These are phyloP conservation scores for Melaleuca quinquenervia DNA, from an alignment of 345 rosid species.

Conservation along the genomic window DNA sequence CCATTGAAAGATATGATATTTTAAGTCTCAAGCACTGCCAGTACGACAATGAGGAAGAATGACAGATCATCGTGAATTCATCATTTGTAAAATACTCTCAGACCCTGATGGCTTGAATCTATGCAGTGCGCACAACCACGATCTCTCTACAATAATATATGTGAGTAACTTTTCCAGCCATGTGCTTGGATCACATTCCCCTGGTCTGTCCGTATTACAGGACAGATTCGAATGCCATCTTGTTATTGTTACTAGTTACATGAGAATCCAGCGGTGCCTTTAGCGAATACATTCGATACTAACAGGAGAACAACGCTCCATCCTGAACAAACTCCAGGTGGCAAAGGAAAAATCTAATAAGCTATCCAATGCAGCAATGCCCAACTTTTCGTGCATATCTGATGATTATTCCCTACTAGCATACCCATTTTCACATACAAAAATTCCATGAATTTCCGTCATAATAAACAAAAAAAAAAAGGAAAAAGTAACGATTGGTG, in stretches of 20 bases:
- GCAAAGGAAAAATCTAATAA: not conserved
- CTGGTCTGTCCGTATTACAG: not conserved
- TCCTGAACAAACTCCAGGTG: not conserved
- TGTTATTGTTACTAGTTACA: not conserved
- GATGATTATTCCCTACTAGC: not conserved
- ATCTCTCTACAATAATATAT: not conserved
- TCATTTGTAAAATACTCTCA: not conserved
- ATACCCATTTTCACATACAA: not conserved
- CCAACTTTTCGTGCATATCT: not conserved
- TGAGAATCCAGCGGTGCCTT: not conserved
- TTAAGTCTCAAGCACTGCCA: not conserved
- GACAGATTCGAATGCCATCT: not conserved
- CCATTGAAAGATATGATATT: not conserved
- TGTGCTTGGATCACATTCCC: not conserved
- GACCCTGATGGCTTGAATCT: not conserved
- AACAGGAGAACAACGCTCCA: not conserved
- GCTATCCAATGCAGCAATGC: not conserved
- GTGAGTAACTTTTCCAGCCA: not conserved
- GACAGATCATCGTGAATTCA: not conserved
- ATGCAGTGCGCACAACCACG: not conserved
- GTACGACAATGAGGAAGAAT: not conserved
- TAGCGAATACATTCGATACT: not conserved
- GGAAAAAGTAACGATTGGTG: not conserved
- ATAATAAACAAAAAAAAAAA: not conserved
- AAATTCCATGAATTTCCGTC: rapidly evolving